Evolutionary conservation across 2,329 filamentous ascomycete species (phyloP), one percentile per base, ranked within the genome.

Genomic region (Cordyceps cateniannulata): DNA sequence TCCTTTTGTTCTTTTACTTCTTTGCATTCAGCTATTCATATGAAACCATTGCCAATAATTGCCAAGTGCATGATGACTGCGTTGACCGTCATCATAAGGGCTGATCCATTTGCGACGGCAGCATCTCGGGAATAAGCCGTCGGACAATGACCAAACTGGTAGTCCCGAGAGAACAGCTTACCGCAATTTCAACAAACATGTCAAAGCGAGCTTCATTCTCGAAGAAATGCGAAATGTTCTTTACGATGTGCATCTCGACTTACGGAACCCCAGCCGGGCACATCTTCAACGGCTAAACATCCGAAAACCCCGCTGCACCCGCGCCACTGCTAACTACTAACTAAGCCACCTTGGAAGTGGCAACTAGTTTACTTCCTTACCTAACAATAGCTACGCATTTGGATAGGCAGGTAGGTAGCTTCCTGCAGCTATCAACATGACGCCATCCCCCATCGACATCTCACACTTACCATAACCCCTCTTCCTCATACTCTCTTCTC

Each of bases 351-450:
- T n/a, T n/a, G n/a, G n/a, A n/a, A n/a, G n/a, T n/a, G n/a, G n/a
- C n/a, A n/a, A n/a, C n/a, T n/a, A n/a, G n/a, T n/a, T n/a, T 18
- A 42, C 38, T 8, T 35, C 32, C 32, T 35, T 35, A 35, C 32
- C 32, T 35, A 2, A 42, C 38, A 18, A 7, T 1, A 4, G 18
- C 38, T n/a, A 42, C 14, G 38, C 18, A n/a, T 42, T 16, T 42
- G 14, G 12, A 42, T 10, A 42, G 38, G 38, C 18, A 42, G 5
- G 3, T 42, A n/a, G 9, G 6, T 42, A 35, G 32, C 32, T 35
- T 35, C 32, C 10, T 29, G 22, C 45, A 51, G 18, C 56, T 18
- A n/a, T 22, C 47, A 51, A 20, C 57, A 60, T 60, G 57, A 60
- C 57, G 57, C 49, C 57, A 60, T 60, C 50, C 16, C 3, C 25